These are phyloP conservation scores for Neurospora africana DNA, from an alignment of 495 filamentous ascomycete genomes.

Conservation along the genomic window DNA sequence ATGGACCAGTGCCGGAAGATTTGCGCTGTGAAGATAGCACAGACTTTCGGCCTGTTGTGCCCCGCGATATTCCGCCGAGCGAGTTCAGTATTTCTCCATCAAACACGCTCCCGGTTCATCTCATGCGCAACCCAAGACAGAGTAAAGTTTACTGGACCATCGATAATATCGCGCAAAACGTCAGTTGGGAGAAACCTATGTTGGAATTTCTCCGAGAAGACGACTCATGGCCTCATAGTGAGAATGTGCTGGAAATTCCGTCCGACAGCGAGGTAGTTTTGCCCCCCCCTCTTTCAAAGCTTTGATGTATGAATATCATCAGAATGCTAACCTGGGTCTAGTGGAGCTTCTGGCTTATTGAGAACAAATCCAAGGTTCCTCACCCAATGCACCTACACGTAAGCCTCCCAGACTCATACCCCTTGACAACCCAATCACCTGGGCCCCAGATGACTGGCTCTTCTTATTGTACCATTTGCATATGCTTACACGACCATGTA, in stretches of 20 bases:
- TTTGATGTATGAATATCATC: neutral
- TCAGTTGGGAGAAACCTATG: slow-evolving; percentile 29
- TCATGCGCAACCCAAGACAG: neutral
- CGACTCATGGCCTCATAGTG: slow-evolving; percentile 19
- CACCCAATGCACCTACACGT: slow-evolving; percentile 45
- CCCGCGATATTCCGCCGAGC: neutral
- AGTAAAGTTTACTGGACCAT: slow-evolving; percentile 21
- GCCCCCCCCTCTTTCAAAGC: neutral
- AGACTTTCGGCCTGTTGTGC: slow-evolving; percentile 5
- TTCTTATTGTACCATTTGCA: slow-evolving; percentile 6
- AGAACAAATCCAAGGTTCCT: slow-evolving; percentile 29
- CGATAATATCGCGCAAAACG: slow-evolving; percentile 18
- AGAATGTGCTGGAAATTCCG: slow-evolving; percentile 29
- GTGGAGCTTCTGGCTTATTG: slow-evolving; percentile 13
- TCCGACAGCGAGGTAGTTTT: slow-evolving; percentile 9
- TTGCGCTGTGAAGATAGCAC: slow-evolving; percentile 5
- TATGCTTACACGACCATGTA: slow-evolving; percentile 29
- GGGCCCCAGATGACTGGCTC: neutral
- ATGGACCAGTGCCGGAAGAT: slow-evolving; percentile 4
- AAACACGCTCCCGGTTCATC: neutral
- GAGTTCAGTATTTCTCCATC: neutral
- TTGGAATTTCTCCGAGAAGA: slow-evolving; percentile 27
- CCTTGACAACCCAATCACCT: neutral
- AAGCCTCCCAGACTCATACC: slow-evolving; percentile 8
- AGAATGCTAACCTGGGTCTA: neutral